Percentiles rank a stretch among this genome's conserved stretches.
Evolutionary conservation across 2,329 filamentous ascomycete species (phyloP).

Genomic region (Hypoxylon rubiginosum): DNA sequence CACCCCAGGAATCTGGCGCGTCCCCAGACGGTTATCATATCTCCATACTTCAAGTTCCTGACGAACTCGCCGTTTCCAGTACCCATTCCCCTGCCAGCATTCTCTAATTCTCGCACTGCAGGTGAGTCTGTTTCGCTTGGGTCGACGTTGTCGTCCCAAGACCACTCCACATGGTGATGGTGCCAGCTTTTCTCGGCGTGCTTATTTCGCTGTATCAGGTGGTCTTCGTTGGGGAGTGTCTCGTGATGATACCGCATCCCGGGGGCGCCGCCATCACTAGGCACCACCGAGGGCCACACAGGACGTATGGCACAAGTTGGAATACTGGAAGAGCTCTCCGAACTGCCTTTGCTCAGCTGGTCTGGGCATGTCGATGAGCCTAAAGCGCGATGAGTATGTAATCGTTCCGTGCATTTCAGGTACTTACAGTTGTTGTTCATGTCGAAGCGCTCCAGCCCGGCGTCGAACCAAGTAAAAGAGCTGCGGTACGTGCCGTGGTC

Average conservation of each 20-base stretch:
- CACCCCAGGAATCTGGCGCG: conserved; percentile 69
- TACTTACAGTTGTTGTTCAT: conserved; percentile 49
- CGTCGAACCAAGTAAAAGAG: conserved; percentile 75
- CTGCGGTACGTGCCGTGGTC: conserved; percentile 58
- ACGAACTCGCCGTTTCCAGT: conserved; percentile 70
- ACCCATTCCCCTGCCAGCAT: conserved; percentile 63
- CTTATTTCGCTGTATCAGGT: conserved; percentile 64
- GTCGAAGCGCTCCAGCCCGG: conserved; percentile 69
- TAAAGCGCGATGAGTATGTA: conserved; percentile 30
- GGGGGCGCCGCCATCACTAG: conserved; percentile 22
- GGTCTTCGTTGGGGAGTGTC: conserved; percentile 52
- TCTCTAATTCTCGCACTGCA: conserved; percentile 55
- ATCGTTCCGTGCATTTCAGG: not conserved
- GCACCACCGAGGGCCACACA: conserved; percentile 45
- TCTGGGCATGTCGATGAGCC: conserved; percentile 39
- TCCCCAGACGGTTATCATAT: conserved; percentile 73
- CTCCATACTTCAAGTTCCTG: conserved; percentile 67
- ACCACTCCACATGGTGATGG: conserved; percentile 67
- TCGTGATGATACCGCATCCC: conserved; percentile 55
- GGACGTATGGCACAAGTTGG: conserved; percentile 50
- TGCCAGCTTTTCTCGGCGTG: conserved; percentile 53
- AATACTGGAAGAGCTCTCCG: conserved; percentile 21
- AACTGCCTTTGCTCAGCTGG: conserved; percentile 11
- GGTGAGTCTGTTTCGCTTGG: conserved; percentile 60
- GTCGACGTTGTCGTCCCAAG: conserved; percentile 62